Conservation (phyloP, 2,329 filamentous ascomycete species). For the Lachnum nothofagi region DNA sequence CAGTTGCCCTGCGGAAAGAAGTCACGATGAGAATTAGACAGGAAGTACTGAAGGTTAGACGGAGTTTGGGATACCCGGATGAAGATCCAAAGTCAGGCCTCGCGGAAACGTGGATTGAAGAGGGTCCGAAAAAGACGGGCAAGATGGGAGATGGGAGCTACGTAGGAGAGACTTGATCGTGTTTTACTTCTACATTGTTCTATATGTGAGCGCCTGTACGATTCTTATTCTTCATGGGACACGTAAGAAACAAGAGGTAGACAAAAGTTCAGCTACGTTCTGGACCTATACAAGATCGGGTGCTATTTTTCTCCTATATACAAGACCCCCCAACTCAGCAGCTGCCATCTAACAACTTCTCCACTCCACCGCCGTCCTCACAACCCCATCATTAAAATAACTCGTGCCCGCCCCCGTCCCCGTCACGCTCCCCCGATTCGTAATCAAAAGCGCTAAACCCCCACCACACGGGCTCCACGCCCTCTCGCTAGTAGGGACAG, state of each 20-base stretch:
- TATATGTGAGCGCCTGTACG: no score
- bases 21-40: conserved; percentile 72
- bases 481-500: neutral
- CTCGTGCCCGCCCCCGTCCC: neutral
- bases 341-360: neutral
- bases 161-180: conserved; percentile 44
- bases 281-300: no score
- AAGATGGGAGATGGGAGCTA: conserved; percentile 57
- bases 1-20: conserved; percentile 69
- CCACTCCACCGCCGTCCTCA: neutral
- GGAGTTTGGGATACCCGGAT: conserved; percentile 63
- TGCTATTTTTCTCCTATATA: no score
- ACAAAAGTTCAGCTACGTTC: no score
- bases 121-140: conserved; percentile 49
- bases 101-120: conserved; percentile 72
- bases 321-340: no score
- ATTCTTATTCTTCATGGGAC: no score
- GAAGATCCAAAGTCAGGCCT: conserved; percentile 72
- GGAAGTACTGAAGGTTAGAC: conserved; percentile 74
- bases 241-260: no score
- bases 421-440: neutral
- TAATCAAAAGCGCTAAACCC: neutral
- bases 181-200: neutral
- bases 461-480: neutral
- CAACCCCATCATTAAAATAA: neutral